Conservation (phyloP, 1,284 basidiomycete species). For the Malassezia vespertilionis region DNA sequence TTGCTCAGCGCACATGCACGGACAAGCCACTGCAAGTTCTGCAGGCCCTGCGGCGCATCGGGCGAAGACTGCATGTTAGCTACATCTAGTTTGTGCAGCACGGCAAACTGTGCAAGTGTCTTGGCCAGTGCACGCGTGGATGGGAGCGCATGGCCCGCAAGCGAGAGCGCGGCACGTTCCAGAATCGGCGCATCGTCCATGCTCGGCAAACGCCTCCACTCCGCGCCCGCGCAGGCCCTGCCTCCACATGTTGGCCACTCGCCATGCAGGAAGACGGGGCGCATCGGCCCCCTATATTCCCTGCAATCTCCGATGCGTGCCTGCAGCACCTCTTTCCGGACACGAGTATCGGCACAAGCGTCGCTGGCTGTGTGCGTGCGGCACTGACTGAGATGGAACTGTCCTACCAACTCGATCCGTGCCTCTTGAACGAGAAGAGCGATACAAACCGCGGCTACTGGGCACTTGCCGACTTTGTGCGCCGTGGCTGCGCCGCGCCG, state of each 20-base stretch:
- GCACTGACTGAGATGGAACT: constrained; percentile 34
- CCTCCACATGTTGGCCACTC: too few species aligned
- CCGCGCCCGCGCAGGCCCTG: too few species aligned
- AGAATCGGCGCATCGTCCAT: constrained; percentile 16
- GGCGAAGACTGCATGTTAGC: constrained; percentile 28
- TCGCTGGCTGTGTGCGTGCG: constrained; percentile 15
- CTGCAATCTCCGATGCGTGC: background rate
- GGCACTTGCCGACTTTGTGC: constrained; percentile 17
- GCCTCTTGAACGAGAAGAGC: constrained; percentile 22
- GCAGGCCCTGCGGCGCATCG: constrained; percentile 22
- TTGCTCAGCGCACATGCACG: constrained; percentile 23
- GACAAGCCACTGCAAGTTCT: constrained; percentile 25
- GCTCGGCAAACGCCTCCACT: too few species aligned
- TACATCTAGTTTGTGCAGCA: constrained; percentile 33
- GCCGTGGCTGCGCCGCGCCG: too few species aligned
- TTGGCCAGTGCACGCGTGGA: constrained; percentile 21
- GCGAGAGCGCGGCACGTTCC: constrained; percentile 21
- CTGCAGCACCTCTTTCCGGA: background rate
- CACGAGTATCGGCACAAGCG: background rate
- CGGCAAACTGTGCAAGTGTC: constrained; percentile 31
- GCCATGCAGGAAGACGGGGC: too few species aligned
- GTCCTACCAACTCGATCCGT: constrained; percentile 31
- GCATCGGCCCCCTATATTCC: too few species aligned
- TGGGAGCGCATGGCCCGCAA: constrained; percentile 31
- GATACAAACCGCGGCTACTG: constrained; percentile 17